Conservation (phyloP, 257 asterid genomes). For the Solanum pinnatisectum region DNA sequence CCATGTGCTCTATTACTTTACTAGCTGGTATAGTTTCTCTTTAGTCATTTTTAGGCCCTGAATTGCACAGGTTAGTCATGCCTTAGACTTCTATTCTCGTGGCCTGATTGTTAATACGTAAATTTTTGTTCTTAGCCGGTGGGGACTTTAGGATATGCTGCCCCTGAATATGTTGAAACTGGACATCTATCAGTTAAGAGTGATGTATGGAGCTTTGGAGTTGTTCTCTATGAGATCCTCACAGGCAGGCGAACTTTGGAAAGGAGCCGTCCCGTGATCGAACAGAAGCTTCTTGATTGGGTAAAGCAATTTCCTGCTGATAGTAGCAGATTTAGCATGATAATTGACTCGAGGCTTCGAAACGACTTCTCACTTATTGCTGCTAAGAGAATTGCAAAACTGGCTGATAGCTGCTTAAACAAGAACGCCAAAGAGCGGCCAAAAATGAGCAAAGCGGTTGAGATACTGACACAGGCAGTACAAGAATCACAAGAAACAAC, state of each 20-base stretch:
- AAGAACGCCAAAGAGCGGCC: conserved; percentile 71
- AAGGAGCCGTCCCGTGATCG: conserved; percentile 41
- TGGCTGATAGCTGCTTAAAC: conserved; percentile 73
- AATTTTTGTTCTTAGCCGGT: conserved; percentile 46
- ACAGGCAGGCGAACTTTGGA: conserved; percentile 79
- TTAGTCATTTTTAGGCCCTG: background rate
- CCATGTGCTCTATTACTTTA: background rate
- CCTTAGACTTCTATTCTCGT: background rate
- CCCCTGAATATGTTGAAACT: conserved; percentile 71
- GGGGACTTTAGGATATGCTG: conserved; percentile 88
- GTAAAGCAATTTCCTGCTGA: conserved; percentile 63
- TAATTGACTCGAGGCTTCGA: conserved; percentile 61
- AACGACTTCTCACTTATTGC: conserved; percentile 50
- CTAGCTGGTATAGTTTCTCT: background rate
- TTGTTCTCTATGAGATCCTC: conserved; percentile 74
- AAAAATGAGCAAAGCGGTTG: conserved; percentile 54
- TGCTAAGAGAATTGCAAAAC: conserved; percentile 58
- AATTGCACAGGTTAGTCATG: background rate
- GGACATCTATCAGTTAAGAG: conserved; percentile 78
- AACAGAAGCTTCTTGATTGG: conserved; percentile 82
- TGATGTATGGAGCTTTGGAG: conserved; percentile 85
- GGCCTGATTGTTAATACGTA: background rate
- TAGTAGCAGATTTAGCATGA: conserved; percentile 51
- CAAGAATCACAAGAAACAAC: conserved; percentile 47
- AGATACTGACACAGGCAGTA: conserved; percentile 56